Base-by-base conservation (phyloP, 2,329 filamentous ascomycete genomes). In the Geosmithia morbida region DNA sequence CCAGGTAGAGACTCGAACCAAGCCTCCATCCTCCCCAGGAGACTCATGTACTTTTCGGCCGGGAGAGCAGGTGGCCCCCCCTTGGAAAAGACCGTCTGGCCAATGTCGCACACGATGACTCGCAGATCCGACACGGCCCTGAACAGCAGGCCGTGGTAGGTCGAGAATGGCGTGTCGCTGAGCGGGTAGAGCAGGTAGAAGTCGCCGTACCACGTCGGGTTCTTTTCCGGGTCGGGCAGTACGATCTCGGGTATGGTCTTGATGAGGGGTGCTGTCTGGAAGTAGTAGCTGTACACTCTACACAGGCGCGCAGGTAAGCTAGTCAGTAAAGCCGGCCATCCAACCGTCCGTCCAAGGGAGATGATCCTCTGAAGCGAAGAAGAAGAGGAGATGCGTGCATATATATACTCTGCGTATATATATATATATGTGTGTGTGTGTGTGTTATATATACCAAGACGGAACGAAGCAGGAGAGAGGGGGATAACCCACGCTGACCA, bases 131-230 rank as follows among this genome's bases (percentile, higher is more conserved):
- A 56, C 17, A 54, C 52, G 0, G 59, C 59, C 26, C 49, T 51
- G 42, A 66, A 58, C 3, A 61, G 48, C 1, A 59, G 50, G 1
- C 59, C 58, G 45, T 61, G 57, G 16, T 53, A 46, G 1, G 52
- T 53, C 0, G 58, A 51, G 7, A 54, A 52, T 1, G 57, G 52
- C 1, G 49, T 50, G 0, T 51, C 43, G 10, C 50, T 53, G 6
- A 55, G 30, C 0, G 65, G 64, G 47, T 67, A 68, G 18, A 55
- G 60, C 1, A 66, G 48, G 56, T 56, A 61, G 2, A 64, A 52
- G 43, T 68, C 64, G 4, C 63, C 61, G 29, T 64, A 66, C 55
- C 57, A 66, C 0, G 46, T 43, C 0, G 51, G 1, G 6, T 58
- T 51, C 1, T 54, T 11, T 2, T 48, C 43, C 0, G 56, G 51